phyloP scores from a whole-genome alignment of 768 basidiomycete species.

The Wakefieldia striispora region DNA sequence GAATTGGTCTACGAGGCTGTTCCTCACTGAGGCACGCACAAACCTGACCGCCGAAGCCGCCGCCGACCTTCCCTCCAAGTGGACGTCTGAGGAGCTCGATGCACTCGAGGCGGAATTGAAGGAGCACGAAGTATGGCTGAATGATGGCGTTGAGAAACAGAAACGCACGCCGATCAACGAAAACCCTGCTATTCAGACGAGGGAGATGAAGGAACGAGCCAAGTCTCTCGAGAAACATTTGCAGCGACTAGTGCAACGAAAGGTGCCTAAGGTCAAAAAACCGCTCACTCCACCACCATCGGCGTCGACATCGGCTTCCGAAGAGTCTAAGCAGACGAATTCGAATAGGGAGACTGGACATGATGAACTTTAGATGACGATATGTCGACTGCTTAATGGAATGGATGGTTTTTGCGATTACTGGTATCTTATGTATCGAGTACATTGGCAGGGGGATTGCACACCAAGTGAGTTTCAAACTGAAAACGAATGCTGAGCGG shows the following conservation, averaged over 20 bases:
- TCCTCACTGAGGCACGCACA: constrained; percentile 74
- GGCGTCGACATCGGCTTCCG: constrained; percentile 1
- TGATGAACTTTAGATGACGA: constrained; percentile 28
- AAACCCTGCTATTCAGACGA: constrained; percentile 83
- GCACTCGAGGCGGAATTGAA: constrained; percentile 71
- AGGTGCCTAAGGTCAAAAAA: constrained; percentile 63
- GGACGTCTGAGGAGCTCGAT: constrained; percentile 85
- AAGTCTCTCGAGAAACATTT: constrained; percentile 76
- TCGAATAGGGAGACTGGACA: constrained; percentile 23
- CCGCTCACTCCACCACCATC: constrained; percentile 23
- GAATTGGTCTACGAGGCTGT: constrained; percentile 86
- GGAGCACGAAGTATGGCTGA: constrained; percentile 83
- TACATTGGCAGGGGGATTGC: too few relatives aligned
- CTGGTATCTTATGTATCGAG: neutral
- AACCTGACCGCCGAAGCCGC: constrained; percentile 70
- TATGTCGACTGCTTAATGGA: neutral
- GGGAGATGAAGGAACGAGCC: constrained; percentile 82
- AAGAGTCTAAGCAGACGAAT: constrained; percentile 15
- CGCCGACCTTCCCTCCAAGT: constrained; percentile 67
- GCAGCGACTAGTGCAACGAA: constrained; percentile 66
- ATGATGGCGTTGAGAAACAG: constrained; percentile 80
- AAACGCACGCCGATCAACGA: constrained; percentile 68
- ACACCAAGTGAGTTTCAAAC: too few relatives aligned
- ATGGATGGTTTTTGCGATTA: constrained; percentile 12
- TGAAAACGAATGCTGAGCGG: too few relatives aligned